These are phyloP conservation scores for Dactylis glomerata DNA, from an alignment of 176 grass and related monocot genomes.

Conservation along the genomic window DNA sequence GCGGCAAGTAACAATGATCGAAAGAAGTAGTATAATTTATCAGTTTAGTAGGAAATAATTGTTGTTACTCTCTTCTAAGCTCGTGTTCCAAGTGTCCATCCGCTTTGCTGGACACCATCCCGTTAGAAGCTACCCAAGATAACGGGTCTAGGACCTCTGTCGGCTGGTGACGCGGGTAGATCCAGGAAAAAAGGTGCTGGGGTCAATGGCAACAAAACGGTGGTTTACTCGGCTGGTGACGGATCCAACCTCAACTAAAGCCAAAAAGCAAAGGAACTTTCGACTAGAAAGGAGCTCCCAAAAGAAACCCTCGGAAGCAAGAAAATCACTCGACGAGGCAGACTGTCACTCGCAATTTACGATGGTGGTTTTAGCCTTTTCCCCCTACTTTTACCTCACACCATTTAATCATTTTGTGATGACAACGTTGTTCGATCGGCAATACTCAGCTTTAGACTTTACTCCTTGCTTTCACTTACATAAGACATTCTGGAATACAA, in stretches of 20 bases:
- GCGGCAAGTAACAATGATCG: no score
- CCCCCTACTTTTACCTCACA: not conserved
- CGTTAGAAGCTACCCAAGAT: not conserved
- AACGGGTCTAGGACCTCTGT: not conserved
- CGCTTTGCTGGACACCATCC: not conserved
- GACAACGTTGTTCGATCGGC: not conserved
- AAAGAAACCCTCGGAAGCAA: not conserved
- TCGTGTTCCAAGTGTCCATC: not conserved
- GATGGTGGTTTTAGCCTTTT: not conserved
- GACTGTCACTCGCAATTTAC: not conserved
- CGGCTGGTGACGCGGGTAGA: not conserved
- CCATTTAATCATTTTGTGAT: constrained; percentile 23
- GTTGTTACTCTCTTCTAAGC: not conserved
- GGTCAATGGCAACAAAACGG: not conserved
- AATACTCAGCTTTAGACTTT: not conserved
- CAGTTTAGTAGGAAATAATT: not conserved
- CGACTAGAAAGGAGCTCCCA: not conserved
- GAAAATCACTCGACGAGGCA: not conserved
- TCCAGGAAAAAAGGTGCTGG: not conserved
- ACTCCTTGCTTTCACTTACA: no score
- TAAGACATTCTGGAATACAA: no score
- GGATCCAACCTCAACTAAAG: not conserved
- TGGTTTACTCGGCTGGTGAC: not conserved
- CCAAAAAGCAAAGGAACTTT: not conserved
- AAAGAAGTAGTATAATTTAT: no score